phyloP scores from a whole-genome alignment of 371 early-diverging fungal species.

The Zychaea mexicana region DNA sequence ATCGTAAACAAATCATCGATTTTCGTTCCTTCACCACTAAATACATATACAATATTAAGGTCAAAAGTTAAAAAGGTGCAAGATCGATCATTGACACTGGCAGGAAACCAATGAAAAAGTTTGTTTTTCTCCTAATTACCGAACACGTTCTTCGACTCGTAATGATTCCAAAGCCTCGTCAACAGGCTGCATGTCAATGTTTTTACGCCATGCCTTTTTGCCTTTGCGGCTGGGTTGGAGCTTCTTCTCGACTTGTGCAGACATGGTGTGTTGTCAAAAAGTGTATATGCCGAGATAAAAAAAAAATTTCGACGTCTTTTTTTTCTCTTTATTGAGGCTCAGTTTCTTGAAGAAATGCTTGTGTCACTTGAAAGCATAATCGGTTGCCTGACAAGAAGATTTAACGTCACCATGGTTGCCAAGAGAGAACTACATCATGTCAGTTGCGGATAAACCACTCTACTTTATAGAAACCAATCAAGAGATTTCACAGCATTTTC shows the following conservation, averaged over 20 bases:
- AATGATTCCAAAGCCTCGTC: constrained; percentile 78
- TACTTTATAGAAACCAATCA: no score
- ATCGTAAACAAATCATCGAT: constrained; percentile 74
- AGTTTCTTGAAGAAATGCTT: no score
- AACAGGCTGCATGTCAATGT: constrained; percentile 82
- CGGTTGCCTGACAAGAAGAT: no score
- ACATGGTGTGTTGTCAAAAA: neutral
- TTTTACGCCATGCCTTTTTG: constrained; percentile 93
- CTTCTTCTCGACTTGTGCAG: constrained; percentile 12
- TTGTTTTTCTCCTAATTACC: constrained; percentile 42
- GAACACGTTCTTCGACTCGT: constrained; percentile 73
- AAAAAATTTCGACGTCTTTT: neutral
- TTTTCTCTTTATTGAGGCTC: constrained; percentile 1
- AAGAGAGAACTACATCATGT: no score
- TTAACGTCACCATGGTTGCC: no score
- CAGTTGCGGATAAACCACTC: no score
- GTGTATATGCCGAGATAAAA: neutral
- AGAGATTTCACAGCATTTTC: no score
- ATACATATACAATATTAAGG: no score
- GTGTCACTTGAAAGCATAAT: no score
- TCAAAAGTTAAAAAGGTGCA: neutral
- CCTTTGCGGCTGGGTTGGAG: constrained; percentile 77
- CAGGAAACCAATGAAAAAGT: neutral
- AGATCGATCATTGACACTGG: neutral
- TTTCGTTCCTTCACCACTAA: constrained; percentile 58